Evolutionary conservation across 2,329 filamentous ascomycete species (phyloP).

Genomic region (Colletotrichum melonis): DNA sequence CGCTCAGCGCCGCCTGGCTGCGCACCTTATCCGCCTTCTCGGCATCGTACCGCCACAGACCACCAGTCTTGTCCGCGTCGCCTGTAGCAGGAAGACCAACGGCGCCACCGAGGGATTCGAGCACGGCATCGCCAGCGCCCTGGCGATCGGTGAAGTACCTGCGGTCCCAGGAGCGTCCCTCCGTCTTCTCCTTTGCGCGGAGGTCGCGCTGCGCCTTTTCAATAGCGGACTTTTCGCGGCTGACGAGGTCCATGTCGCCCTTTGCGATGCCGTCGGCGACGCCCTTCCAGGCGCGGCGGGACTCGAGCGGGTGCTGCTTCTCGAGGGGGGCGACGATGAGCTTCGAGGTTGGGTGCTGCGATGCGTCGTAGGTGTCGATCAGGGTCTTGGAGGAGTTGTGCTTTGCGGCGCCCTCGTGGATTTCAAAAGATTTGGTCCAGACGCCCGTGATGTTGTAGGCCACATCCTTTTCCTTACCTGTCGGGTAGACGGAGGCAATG

Average conservation of each 20-base stretch:
- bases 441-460: slow-evolving; percentile 88
- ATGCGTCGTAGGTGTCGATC: slow-evolving; percentile 71
- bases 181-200: slow-evolving; percentile 79
- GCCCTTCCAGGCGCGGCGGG: slow-evolving; percentile 86
- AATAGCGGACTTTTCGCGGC: slow-evolving; percentile 85
- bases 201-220: slow-evolving; percentile 85
- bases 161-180: slow-evolving; percentile 82
- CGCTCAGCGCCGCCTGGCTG: slow-evolving; percentile 60
- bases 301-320: slow-evolving; percentile 87
- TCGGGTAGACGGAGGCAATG: slow-evolving; percentile 77
- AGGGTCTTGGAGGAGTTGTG: slow-evolving; percentile 60
- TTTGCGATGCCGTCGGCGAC: slow-evolving; percentile 84
- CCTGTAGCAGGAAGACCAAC: slow-evolving; percentile 62
- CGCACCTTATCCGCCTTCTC: slow-evolving; percentile 70
- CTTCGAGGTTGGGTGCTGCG: slow-evolving; percentile 68
- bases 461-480: slow-evolving; percentile 77
- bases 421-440: slow-evolving; percentile 86
- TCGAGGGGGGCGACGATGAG: slow-evolving; percentile 79
- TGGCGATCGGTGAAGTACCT: slow-evolving; percentile 78
- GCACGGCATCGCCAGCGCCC: slow-evolving; percentile 54
- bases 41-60: slow-evolving; percentile 69
- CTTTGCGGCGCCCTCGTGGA: slow-evolving; percentile 73
- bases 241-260: slow-evolving; percentile 86
- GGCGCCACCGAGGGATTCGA: slow-evolving; percentile 56
- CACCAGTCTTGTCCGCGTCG: slow-evolving; percentile 70